Evolutionary conservation across 306 rosid species (phyloP).

Genomic region (Quercus variabilis): DNA sequence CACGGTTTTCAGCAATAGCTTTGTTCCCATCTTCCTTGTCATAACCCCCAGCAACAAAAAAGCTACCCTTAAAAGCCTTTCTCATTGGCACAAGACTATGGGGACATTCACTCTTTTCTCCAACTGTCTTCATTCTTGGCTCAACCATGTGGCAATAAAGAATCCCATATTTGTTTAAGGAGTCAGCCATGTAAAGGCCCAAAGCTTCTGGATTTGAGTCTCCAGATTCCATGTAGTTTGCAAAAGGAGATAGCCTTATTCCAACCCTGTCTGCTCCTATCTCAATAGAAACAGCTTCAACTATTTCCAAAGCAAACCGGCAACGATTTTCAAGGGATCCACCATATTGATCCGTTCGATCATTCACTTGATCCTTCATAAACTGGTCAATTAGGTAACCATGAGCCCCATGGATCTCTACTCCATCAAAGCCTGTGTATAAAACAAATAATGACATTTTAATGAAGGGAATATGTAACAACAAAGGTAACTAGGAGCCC

Average conservation of each 20-base stretch:
- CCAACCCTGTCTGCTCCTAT: constrained; percentile 64
- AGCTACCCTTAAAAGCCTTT: constrained; percentile 60
- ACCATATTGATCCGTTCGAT: constrained; percentile 62
- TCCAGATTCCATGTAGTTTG: constrained; percentile 27
- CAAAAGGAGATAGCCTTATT: constrained; percentile 60
- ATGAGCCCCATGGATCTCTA: constrained; percentile 67
- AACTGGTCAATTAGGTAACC: constrained; percentile 72
- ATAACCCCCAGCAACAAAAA: constrained; percentile 57
- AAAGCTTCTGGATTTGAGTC: constrained; percentile 55
- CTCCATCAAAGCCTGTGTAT: constrained; percentile 68
- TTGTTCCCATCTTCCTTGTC: constrained; percentile 44
- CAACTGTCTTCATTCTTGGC: constrained; percentile 40
- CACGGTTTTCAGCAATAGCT: constrained; percentile 36
- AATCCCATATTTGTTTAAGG: constrained; percentile 45
- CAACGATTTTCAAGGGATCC: constrained; percentile 65
- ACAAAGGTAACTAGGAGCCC: neutral
- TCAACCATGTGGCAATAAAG: constrained; percentile 67
- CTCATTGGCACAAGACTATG: constrained; percentile 49
- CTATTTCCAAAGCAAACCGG: constrained; percentile 49
- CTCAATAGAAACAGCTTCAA: constrained; percentile 50
- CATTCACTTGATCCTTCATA: constrained; percentile 57
- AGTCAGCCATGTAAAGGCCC: constrained; percentile 43
- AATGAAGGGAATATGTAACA: neutral
- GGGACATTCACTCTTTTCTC: constrained; percentile 18
- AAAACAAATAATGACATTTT: too few relatives aligned